Percentiles rank a stretch among this genome's conserved stretches.
These are phyloP conservation scores for Ganoderma lingzhi DNA, from an alignment of 1,284 basidiomycete genomes.

Conservation along the genomic window DNA sequence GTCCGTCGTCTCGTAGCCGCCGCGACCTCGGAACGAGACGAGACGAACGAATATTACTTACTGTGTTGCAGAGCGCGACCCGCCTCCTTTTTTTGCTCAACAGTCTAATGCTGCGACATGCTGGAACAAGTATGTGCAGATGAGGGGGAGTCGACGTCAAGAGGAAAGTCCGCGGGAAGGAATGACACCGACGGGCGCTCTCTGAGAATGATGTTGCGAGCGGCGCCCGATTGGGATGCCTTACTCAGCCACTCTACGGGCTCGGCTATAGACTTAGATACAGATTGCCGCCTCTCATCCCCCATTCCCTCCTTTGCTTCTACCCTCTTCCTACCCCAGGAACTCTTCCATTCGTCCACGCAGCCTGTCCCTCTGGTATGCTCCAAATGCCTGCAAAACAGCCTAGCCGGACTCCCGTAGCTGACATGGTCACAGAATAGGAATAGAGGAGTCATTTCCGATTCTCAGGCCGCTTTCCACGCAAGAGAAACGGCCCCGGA, in stretches of 20 bases:
- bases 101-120: too few relatives aligned
- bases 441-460: not conserved
- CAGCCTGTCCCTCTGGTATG: constrained; percentile 22
- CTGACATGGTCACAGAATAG: constrained; percentile 4
- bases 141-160: constrained; percentile 12
- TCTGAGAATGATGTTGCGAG: not conserved
- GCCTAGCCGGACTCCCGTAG: not conserved
- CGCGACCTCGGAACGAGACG: too few relatives aligned
- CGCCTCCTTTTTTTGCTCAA: not conserved
- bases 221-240: constrained; percentile 11
- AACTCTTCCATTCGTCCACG: constrained; percentile 1
- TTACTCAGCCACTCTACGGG: constrained; percentile 17
- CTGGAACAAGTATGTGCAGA: not conserved
- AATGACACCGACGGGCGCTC: not conserved
- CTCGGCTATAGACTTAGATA: constrained; percentile 28
- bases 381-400: constrained; percentile 2
- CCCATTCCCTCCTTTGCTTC: constrained; percentile 5
- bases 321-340: constrained; percentile 1
- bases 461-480: not conserved
- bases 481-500: constrained; percentile 16
- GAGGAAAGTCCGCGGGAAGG: not conserved
- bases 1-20: not conserved
- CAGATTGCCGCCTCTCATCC: constrained; percentile 18
- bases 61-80: not conserved
- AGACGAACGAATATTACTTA: too few relatives aligned